Base-by-base conservation (phyloP, 345 rosid species). In the Geranium rotundifolium region DNA sequence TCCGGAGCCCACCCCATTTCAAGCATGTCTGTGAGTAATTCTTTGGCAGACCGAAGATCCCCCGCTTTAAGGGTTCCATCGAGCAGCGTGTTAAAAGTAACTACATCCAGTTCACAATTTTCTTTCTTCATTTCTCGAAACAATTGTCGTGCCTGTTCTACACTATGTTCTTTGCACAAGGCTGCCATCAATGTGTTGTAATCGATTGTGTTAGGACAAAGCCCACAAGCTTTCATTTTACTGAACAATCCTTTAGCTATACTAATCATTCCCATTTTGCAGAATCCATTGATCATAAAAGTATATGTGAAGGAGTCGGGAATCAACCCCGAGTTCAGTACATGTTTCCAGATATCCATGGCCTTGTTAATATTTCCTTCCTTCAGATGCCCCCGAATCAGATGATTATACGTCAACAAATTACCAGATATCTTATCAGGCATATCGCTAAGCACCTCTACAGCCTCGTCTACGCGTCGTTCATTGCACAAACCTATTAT, bases 401-500 rank as follows among this genome's bases (percentile, higher is more conserved):
- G 67, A 60, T 67, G 72, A 66, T 80, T 79, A 62, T 58, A 72
- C 62, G 86, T 79, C 8, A 79, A 63, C 69, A 81, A 30, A 77
- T 71, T 79, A 65, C 76, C 84, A 58, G 58, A 61, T 59, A 57
- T 74, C 65, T 56, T 83, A 61, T 75, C 84, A 58, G 58, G 59
- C 61, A 57, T 75, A 63, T 56, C 81, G 59, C 73, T 72, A 73
- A 73, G 76, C 16, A 77, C 65, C 52, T 76, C 72, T 56, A 74
- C 62, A 63, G 89, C 95, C 72, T 80, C 72, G 29, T 65, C 76
- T 59, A 71, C 67, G 49, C 73, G 78, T 23, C 74, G 72, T 18
- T 71, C 77, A 69, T 77, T 80, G 82, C 86, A 85, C n/a, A 83
- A 65, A 41, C 81, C 87, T 13, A 83, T 75, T 61, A 88, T 81